Evolutionary conservation across 139 green algal genomes (phyloP).

Genomic region (Haematococcus sp.): DNA sequence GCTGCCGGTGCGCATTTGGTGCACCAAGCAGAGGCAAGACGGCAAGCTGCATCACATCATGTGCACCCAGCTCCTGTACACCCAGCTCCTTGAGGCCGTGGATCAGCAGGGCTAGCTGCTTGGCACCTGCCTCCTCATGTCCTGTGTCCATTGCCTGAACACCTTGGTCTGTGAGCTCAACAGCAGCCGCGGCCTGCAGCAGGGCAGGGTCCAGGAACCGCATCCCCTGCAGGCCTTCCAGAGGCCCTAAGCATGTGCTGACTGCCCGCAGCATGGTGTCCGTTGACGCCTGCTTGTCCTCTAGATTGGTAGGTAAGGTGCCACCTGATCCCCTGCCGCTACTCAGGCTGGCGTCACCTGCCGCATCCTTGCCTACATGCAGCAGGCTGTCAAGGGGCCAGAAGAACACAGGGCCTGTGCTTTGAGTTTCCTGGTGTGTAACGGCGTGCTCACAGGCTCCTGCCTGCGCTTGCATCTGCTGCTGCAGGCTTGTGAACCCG

Average conservation of each 20-base stretch:
- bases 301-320: too few relatives aligned
- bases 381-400: neutral
- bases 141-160: too few relatives aligned
- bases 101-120: neutral
- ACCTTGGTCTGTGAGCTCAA: neutral
- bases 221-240: neutral
- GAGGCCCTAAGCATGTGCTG: too few relatives aligned
- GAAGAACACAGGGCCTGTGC: constrained; percentile 7
- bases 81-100: constrained; percentile 33
- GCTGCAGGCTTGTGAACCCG: neutral
- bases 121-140: neutral
- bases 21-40: constrained; percentile 10
- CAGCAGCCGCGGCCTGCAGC: neutral
- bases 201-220: neutral
- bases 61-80: constrained; percentile 21
- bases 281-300: too few relatives aligned
- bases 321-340: too few relatives aligned
- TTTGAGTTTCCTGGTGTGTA: too few relatives aligned
- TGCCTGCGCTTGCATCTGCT: neutral
- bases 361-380: neutral
- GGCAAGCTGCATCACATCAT: constrained; percentile 26
- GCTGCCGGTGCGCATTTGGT: neutral
- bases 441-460: neutral
- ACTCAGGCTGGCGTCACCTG: neutral
- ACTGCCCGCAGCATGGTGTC: too few relatives aligned